A percentile compares a stretch with the other conserved stretches of the same genome.
Conservation (phyloP, 768 basidiomycete genomes). For the Lactarius indigo region DNA sequence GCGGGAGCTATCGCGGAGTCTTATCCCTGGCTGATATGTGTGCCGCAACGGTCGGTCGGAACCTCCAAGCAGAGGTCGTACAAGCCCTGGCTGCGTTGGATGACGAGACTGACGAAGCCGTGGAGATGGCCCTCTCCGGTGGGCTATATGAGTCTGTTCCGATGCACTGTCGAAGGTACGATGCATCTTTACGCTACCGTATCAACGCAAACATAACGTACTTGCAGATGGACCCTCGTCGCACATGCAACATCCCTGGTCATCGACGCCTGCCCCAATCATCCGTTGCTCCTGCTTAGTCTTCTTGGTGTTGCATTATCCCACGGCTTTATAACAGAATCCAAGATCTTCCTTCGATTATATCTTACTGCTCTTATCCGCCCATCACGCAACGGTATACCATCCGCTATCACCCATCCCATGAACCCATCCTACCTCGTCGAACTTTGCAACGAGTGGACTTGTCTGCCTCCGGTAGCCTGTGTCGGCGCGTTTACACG, state of each 20-base stretch:
- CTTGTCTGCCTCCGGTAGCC: neutral
- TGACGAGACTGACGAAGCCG: conserved; percentile 30
- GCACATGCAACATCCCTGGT: conserved; percentile 52
- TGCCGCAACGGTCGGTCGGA: conserved; percentile 44
- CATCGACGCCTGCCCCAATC: conserved; percentile 41
- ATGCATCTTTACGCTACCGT: conserved; percentile 1
- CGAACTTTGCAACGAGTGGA: conserved; percentile 17
- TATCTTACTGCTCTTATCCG: conserved; percentile 41
- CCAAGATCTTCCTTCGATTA: conserved; percentile 39
- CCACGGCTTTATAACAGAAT: conserved; percentile 43
- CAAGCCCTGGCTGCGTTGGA: conserved; percentile 21
- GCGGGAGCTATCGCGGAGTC: conserved; percentile 21
- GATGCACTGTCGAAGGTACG: conserved; percentile 48
- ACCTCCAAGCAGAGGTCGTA: conserved; percentile 36
- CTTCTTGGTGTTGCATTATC: conserved; percentile 51
- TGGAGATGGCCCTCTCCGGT: conserved; percentile 32
- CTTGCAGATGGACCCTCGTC: conserved; percentile 43
- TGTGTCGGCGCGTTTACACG: conserved; percentile 16
- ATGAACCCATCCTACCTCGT: conserved; percentile 21
- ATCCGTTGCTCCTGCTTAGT: conserved; percentile 46
- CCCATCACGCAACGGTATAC: conserved; percentile 22
- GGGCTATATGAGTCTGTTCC: conserved; percentile 53
- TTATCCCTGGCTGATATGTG: conserved; percentile 47
- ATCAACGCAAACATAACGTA: neutral
- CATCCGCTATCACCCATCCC: conserved; percentile 20